Conservation (phyloP, 192 early-diverging fungal species). For the Backusella parvicylindrica region DNA sequence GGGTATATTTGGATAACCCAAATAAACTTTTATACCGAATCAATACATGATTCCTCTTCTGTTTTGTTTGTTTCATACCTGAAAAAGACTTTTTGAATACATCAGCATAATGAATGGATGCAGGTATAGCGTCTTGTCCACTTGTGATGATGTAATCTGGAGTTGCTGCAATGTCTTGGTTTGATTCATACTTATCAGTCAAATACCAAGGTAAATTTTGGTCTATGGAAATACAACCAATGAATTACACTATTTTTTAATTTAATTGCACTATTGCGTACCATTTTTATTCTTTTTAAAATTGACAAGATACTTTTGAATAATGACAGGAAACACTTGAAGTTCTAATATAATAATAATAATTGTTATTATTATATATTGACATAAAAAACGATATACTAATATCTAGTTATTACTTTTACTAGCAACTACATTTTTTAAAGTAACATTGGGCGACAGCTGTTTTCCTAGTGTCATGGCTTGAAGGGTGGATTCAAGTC, state of each 20-base stretch:
- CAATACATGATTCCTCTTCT: background rate
- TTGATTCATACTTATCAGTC: background rate
- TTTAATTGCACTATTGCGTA: background rate
- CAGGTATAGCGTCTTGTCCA: slow-evolving; percentile 25
- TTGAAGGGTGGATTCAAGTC: slow-evolving; percentile 12
- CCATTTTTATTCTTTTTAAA: slow-evolving; percentile 1
- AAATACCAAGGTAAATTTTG: slow-evolving; percentile 21
- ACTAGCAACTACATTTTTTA: slow-evolving; percentile 5
- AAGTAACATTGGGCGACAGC: background rate
- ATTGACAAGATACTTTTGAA: slow-evolving; percentile 18
- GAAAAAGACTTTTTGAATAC: slow-evolving; percentile 12
- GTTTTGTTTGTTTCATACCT: slow-evolving; percentile 11
- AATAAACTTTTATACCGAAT: slow-evolving; percentile 11
- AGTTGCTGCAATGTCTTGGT: background rate
- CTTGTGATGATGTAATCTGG: slow-evolving; percentile 22
- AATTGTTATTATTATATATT: no score
- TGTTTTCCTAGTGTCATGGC: slow-evolving; percentile 16
- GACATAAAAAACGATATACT: no score
- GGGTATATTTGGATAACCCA: slow-evolving; percentile 28
- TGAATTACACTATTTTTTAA: background rate
- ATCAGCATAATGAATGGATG: slow-evolving; percentile 13
- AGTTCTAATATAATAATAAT: slow-evolving; percentile 5
- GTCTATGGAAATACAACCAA: background rate
- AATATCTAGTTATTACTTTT: slow-evolving; percentile 12
- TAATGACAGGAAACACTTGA: slow-evolving; percentile 19